Evolutionary conservation across 257 asterid genomes (phyloP).

Genomic region (Buddleja alternifolia): DNA sequence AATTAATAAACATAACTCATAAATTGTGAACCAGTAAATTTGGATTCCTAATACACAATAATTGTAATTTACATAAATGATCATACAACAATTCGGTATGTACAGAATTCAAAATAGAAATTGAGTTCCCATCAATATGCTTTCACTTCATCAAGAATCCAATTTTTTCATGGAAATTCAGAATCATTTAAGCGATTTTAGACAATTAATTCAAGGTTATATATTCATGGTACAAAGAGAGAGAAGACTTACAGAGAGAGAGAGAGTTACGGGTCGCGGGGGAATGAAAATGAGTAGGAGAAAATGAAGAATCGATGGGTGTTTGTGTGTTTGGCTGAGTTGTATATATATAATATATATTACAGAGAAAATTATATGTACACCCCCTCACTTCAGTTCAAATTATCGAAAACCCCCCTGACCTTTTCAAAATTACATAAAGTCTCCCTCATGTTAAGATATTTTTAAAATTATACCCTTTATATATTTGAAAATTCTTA

Average conservation of each 20-base stretch:
- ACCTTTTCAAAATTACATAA: too few species aligned
- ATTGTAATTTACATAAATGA: not conserved
- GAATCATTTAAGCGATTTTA: not conserved
- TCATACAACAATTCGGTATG: not conserved
- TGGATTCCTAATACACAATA: not conserved
- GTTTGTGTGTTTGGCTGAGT: not conserved
- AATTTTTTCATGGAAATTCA: not conserved
- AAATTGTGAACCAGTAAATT: too few species aligned
- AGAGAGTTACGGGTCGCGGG: constrained; percentile 30
- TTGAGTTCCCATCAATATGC: not conserved
- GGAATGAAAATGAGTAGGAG: not conserved
- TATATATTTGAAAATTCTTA: too few species aligned
- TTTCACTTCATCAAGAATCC: constrained; percentile 7
- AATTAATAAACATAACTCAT: not conserved
- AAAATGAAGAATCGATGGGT: not conserved
- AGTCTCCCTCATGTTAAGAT: too few species aligned
- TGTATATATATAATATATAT: too few species aligned
- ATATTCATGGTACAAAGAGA: constrained; percentile 1
- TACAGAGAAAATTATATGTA: too few species aligned
- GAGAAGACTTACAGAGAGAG: constrained; percentile 17
- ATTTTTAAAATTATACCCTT: too few species aligned
- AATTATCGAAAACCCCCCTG: too few species aligned
- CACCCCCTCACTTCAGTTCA: too few species aligned
- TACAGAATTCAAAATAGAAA: not conserved
- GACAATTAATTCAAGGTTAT: not conserved